These are phyloP conservation scores for Fusarium redolens DNA, from an alignment of 2,329 filamentous ascomycete species.

Conservation along the genomic window DNA sequence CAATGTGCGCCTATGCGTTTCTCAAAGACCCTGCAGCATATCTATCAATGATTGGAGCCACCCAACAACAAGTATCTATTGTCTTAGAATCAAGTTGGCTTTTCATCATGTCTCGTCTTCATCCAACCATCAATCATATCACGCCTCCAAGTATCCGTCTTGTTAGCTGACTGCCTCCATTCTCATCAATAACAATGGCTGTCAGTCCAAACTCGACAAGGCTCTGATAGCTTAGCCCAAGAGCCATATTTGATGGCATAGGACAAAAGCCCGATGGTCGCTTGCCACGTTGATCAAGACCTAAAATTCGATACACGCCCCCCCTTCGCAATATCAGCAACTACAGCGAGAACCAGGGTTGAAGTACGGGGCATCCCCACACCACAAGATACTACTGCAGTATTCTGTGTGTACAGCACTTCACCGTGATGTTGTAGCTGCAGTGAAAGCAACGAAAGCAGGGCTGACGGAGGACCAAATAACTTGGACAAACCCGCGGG, in stretches of 20 bases:
- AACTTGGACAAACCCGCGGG: constrained; percentile 30
- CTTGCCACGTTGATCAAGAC: constrained; percentile 51
- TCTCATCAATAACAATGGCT: background rate
- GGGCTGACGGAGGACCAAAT: constrained; percentile 35
- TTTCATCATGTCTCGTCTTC: background rate
- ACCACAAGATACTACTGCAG: constrained; percentile 39
- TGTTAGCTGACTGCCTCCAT: background rate
- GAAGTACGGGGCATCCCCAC: constrained; percentile 39
- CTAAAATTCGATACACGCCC: constrained; percentile 38
- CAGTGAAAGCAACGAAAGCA: constrained; percentile 27
- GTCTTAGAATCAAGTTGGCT: background rate
- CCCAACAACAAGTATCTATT: constrained; percentile 1
- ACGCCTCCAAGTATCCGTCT: background rate
- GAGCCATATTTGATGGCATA: constrained; percentile 14
- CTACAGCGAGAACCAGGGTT: constrained; percentile 31
- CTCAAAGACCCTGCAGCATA: constrained; percentile 44
- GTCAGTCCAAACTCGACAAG: constrained; percentile 1
- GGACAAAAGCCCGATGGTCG: constrained; percentile 35
- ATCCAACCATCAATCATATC: background rate
- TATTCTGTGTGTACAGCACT: constrained; percentile 35
- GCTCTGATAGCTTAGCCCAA: background rate
- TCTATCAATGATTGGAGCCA: constrained; percentile 19
- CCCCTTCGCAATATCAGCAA: constrained; percentile 34
- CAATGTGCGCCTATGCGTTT: constrained; percentile 21
- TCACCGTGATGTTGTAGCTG: constrained; percentile 35